A percentile compares a stretch with the other conserved stretches of the same genome.
phyloP scores from a whole-genome alignment of 257 asterid genomes.

The Craterostigma plantagineum region DNA sequence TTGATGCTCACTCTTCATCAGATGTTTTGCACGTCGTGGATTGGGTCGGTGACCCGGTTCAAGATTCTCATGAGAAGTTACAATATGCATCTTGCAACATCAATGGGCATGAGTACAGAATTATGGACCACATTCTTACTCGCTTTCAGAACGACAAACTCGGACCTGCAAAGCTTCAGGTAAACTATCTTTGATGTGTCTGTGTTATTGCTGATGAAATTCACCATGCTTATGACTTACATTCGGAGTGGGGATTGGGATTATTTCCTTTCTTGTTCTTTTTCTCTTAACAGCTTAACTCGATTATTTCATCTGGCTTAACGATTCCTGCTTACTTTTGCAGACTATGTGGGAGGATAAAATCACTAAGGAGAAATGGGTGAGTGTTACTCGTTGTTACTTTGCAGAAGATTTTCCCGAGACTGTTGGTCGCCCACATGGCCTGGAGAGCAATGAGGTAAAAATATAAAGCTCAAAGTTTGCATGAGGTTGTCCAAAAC shows the following conservation, averaged over 20 bases:
- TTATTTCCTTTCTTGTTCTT: too few species aligned
- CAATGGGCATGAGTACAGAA: conserved; percentile 41
- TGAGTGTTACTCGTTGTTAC: conserved; percentile 58
- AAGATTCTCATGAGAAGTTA: conserved; percentile 38
- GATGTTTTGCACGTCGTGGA: conserved; percentile 27
- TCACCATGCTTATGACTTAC: not conserved
- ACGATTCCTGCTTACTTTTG: conserved; percentile 4
- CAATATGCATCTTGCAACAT: conserved; percentile 54
- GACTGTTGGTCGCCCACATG: conserved; percentile 85
- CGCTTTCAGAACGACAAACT: conserved; percentile 32
- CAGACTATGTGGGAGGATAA: conserved; percentile 97
- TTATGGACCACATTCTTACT: conserved; percentile 46
- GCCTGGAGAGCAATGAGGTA: conserved; percentile 87
- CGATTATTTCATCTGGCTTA: too few species aligned
- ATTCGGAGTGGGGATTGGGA: too few species aligned
- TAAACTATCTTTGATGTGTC: conserved; percentile 23
- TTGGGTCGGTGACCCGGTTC: conserved; percentile 57
- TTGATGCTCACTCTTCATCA: conserved; percentile 19
- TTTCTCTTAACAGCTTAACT: too few species aligned
- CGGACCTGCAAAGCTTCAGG: conserved; percentile 77
- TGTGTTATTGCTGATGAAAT: too few species aligned
- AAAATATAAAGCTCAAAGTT: too few species aligned
- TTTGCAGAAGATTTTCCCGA: conserved; percentile 88
- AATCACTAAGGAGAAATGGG: conserved; percentile 43
- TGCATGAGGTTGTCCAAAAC: too few species aligned